Conservation (phyloP, 179 eudicot species). For the Corrigiola litoralis region DNA sequence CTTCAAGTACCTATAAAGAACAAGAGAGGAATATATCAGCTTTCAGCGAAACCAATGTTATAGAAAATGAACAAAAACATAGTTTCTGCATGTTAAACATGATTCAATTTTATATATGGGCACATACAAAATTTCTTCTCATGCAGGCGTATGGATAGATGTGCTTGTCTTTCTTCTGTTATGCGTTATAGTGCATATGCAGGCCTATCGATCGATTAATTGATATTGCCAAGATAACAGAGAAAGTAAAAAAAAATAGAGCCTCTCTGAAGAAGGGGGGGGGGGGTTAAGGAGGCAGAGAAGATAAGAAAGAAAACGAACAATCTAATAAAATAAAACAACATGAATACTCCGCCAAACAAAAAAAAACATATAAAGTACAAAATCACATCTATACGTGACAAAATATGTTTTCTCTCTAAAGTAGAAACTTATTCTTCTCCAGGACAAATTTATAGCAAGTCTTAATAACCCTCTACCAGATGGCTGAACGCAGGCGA, state of each 20-base stretch:
- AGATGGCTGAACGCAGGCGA: not conserved
- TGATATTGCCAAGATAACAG: too few species aligned
- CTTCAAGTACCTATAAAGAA: constrained; percentile 68
- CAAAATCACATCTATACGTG: too few species aligned
- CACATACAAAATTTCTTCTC: not conserved
- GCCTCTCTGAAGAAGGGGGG: too few species aligned
- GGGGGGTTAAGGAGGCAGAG: too few species aligned
- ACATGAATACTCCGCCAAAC: too few species aligned
- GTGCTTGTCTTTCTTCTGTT: too few species aligned
- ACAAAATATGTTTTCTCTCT: not conserved
- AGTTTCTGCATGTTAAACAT: too few species aligned
- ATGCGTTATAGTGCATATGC: too few species aligned
- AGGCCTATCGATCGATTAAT: too few species aligned
- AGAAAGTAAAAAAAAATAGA: too few species aligned
- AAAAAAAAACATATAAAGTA: not conserved
- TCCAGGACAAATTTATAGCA: not conserved
- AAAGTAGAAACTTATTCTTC: not conserved
- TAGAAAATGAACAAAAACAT: not conserved
- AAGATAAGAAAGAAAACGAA: not conserved
- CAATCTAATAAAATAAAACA: too few species aligned
- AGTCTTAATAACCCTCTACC: not conserved
- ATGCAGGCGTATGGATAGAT: not conserved
- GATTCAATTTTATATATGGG: not conserved
- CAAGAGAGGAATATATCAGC: not conserved
- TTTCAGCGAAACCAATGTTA: not conserved